Evolutionary conservation across 495 filamentous ascomycete species (phyloP), one percentile per base, ranked within the genome.

Genomic region (Stereocaulon alpinum): DNA sequence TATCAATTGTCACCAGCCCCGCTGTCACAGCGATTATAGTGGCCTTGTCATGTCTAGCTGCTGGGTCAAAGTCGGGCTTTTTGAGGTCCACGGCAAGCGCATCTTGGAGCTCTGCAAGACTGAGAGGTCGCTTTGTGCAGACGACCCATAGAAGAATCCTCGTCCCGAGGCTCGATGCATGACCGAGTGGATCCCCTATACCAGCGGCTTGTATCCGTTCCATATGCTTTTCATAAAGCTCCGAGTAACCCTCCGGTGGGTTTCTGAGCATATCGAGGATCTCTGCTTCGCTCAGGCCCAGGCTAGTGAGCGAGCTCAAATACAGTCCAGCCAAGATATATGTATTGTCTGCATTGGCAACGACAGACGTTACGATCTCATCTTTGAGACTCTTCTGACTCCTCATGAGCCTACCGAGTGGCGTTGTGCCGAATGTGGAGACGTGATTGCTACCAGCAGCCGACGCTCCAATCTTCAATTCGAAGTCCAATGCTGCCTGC

Each of bases 311-410:
- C 1, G 64, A 52, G 40, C 58, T 48, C 29, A 65, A 50, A 53
- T 67, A 68, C 30, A 67, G 58, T 22, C 62, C 64, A 5, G 67
- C 69, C 27, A 68, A 45, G 20, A 64, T 42, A 51, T 69, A 71
- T 43, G 55, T 68, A n/a, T 64, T 61, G 11, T 65, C 42, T 1
- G 63, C 60, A 22, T 64, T 66, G 3, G 20, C 40, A 42, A 64
- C 59, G 27, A 71, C 63, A n/a, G 61, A 37, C 2, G 30, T 27
- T 1, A 65, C 29, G 11, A 71, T 64, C n/a, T 56, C 30, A 4
- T 58, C 44, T 40, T 64, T 44, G 20, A 71, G 34, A 2, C 48
- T 45, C 3, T 60, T 40, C 17, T 62, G 47, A 12, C 58, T 41
- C n/a, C 56, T 40, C 27, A 61, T 68, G 18, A 64, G 49, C 22